phyloP scores from a whole-genome alignment of 2,329 filamentous ascomycete species.

The Colletotrichum sp. region DNA sequence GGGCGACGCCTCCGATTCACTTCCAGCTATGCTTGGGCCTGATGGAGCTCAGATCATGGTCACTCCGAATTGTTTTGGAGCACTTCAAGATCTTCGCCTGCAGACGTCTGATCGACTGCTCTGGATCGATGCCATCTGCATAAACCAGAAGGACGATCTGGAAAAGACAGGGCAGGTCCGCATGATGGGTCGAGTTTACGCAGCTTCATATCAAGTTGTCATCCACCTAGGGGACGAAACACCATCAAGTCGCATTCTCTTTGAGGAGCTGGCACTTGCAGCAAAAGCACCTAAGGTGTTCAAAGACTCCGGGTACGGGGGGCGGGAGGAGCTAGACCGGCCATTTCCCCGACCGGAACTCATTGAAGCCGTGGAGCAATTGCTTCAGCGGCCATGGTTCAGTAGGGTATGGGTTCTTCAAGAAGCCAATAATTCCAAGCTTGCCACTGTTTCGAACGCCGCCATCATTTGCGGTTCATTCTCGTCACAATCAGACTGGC shows the following conservation, averaged over 20 bases:
- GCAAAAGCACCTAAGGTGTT: no score
- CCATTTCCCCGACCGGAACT: no score
- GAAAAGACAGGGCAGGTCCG: not conserved
- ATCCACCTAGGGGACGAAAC: fast-evolving
- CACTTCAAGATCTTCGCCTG: fast-evolving
- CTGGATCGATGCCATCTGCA: not conserved
- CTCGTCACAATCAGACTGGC: not conserved
- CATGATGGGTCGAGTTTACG: not conserved
- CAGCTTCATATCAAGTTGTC: fast-evolving
- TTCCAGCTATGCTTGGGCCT: fast-evolving
- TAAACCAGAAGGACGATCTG: fast-evolving
- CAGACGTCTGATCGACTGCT: fast-evolving
- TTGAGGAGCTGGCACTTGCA: not conserved
- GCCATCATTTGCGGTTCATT: not conserved
- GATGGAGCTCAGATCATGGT: not conserved
- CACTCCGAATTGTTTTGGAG: fast-evolving
- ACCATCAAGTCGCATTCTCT: not conserved
- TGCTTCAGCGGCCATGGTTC: not conserved
- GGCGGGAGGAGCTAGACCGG: no score
- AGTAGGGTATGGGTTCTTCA: not conserved
- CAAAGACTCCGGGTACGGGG: no score
- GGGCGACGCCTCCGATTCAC: not conserved
- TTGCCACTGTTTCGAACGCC: not conserved
- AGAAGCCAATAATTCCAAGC: fast-evolving
- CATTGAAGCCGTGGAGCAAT: no score